Base-by-base conservation (phyloP, 129 eudicot genomes). In the Tagetes patula region DNA sequence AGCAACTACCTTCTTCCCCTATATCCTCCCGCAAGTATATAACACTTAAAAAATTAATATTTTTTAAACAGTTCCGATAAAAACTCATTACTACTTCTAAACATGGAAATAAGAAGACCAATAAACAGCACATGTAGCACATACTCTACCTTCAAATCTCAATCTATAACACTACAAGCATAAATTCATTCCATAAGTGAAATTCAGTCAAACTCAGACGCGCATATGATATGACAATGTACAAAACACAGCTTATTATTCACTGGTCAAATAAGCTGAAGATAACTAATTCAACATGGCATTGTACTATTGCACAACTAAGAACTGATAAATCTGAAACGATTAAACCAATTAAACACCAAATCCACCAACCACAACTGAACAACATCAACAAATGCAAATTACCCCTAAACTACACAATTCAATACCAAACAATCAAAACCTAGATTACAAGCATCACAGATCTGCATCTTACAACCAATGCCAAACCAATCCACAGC, bases 401-500 rank as follows among this genome's bases (percentile, higher is more conserved):
- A 63, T 62, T n/a, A 75, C 33, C 79, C 81, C 71, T 61, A 49
- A 62, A 31, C 11, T 39, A 65, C 78, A 55, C 60, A 79, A 79
- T 55, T 65, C 55, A 52, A 62, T 39, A 9, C 45, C 64, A 12
- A 4, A 30, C 41, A 31, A 50, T 39, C 64, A 13, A 49, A 30
- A 30, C 45, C 37, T 11, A 75, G 34, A n/a, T 27, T 7, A 65
- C 43, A 52, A 39, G 40, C 65, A 69, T 45, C 4, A 34, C 62
- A 67, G 85, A 85, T 85, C 86, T 73, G 68, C 61, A 42, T 46
- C 41, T 10, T 20, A 31, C 1, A 11, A 14, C 14, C 74, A 85
- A 85, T 67, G 79, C 66, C 32, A 74, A 69, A 63, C 52, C 34
- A 75, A 42, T 36, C 52, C 10, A 65, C 14, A 39, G 68, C 13